Percentiles rank a stretch among this genome's conserved stretches.
Evolutionary conservation across 2,329 filamentous ascomycete genomes (phyloP).

Genomic region (Alternaria sp.): DNA sequence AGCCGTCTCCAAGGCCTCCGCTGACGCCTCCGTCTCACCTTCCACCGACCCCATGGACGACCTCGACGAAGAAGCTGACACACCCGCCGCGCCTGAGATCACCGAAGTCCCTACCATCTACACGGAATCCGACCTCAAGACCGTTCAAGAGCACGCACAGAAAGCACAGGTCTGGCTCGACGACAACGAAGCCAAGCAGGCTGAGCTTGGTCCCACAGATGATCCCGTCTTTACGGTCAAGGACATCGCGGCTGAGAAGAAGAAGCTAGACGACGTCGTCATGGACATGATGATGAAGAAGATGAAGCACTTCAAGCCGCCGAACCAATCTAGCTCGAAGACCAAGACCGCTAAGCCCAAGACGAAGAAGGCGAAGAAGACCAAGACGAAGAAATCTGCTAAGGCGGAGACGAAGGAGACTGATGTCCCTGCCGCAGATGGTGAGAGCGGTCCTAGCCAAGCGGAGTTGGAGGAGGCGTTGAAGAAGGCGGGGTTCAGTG

Average conservation of each 20-base stretch:
- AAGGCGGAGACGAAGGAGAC: slow-evolving; percentile 28
- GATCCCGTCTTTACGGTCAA: slow-evolving; percentile 77
- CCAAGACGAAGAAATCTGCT: slow-evolving; percentile 28
- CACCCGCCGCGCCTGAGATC: slow-evolving; percentile 32
- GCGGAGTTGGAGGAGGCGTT: slow-evolving; percentile 41
- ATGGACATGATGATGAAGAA: slow-evolving; percentile 71
- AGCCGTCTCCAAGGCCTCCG: slow-evolving; percentile 51
- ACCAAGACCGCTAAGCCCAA: slow-evolving; percentile 31
- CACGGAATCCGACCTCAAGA: slow-evolving; percentile 72
- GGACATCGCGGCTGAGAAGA: slow-evolving; percentile 69
- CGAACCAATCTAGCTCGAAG: slow-evolving; percentile 33
- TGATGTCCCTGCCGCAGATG: slow-evolving; percentile 28
- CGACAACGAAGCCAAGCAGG: slow-evolving; percentile 69
- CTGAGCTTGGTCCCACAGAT: slow-evolving; percentile 56
- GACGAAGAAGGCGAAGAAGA: slow-evolving; percentile 23
- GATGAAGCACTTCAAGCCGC: slow-evolving; percentile 55
- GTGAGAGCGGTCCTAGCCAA: slow-evolving; percentile 32
- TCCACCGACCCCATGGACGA: slow-evolving; percentile 64
- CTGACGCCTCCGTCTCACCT: slow-evolving; percentile 53
- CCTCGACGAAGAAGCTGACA: slow-evolving; percentile 80
- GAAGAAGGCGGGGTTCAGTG: slow-evolving; percentile 40
- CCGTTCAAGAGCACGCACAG: slow-evolving; percentile 67
- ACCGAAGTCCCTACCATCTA: slow-evolving; percentile 62
- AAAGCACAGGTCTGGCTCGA: slow-evolving; percentile 76
- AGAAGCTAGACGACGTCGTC: slow-evolving; percentile 73